These are phyloP conservation scores for Xylariaceae sp. DNA, from an alignment of 2,329 filamentous ascomycete genomes.

Conservation along the genomic window DNA sequence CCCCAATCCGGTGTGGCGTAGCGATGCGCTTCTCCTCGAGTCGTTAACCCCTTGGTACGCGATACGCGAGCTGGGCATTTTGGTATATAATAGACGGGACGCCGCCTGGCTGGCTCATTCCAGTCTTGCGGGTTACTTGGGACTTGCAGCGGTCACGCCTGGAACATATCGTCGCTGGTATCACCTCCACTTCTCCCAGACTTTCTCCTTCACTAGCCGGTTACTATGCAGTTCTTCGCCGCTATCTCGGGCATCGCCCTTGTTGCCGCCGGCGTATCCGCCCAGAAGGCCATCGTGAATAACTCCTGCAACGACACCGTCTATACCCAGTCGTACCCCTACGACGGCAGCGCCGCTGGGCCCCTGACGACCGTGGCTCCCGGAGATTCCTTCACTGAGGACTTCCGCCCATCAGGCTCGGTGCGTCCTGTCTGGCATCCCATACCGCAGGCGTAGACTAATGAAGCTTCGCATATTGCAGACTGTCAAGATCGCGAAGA, in stretches of 20 bases:
- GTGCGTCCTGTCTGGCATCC: constrained; percentile 25
- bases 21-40: not conserved
- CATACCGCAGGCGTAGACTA: not conserved
- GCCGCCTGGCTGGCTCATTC: not conserved
- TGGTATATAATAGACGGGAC: constrained; percentile 10
- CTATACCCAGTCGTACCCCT: constrained; percentile 39
- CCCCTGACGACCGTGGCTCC: constrained; percentile 31
- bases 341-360: constrained; percentile 31
- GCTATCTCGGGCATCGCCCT: constrained; percentile 32
- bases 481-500: constrained; percentile 42
- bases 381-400: constrained; percentile 33
- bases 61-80: not conserved
- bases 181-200: not conserved
- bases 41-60: not conserved
- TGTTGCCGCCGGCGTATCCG: constrained; percentile 31
- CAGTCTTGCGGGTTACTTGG: too few relatives aligned
- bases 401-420: constrained; percentile 36
- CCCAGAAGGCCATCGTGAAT: constrained; percentile 36
- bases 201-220: not conserved
- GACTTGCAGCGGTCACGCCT: too few relatives aligned
- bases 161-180: too few relatives aligned
- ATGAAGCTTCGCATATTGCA: constrained; percentile 15
- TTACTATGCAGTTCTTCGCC: constrained; percentile 32
- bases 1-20: not conserved
- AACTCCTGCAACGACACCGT: constrained; percentile 35